Evolutionary conservation across 768 basidiomycete genomes (phyloP).

Genomic region (Tephrocybe sp.): DNA sequence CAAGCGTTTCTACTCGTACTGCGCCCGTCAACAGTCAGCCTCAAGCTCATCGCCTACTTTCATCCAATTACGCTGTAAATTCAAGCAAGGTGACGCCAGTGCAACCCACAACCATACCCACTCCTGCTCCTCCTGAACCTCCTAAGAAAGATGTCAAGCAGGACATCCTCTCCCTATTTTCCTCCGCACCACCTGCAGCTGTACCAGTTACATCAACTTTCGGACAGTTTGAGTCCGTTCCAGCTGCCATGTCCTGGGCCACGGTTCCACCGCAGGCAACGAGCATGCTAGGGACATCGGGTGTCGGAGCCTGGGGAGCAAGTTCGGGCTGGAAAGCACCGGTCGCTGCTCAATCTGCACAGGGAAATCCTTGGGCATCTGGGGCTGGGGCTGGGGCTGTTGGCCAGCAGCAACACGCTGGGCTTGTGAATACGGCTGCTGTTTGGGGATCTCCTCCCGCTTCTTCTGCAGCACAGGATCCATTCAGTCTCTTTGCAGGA

Average conservation of each 20-base stretch:
- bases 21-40: conserved; percentile 39
- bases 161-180: conserved; percentile 83
- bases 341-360: conserved; percentile 30
- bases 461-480: conserved; percentile 26
- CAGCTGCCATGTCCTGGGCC: conserved; percentile 30
- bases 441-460: conserved; percentile 53
- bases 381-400: conserved; percentile 21
- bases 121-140: conserved; percentile 27
- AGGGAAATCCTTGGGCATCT: conserved; percentile 43
- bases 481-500: conserved; percentile 30
- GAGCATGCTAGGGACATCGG: conserved; percentile 54
- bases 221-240: conserved; percentile 32
- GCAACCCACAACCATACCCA: conserved; percentile 12
- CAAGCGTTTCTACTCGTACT: conserved; percentile 19
- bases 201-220: conserved; percentile 27
- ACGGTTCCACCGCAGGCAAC: conserved; percentile 24
- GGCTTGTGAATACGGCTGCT: conserved; percentile 49
- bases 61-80: conserved; percentile 29
- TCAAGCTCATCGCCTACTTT: conserved; percentile 57
- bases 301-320: conserved; percentile 63
- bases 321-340: conserved; percentile 59
- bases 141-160: conserved; percentile 75
- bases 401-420: conserved; percentile 30
- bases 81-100: conserved; percentile 9
- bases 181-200: conserved; percentile 39